These are phyloP conservation scores for Capronia epimyces DNA, from an alignment of 2,329 filamentous ascomycete genomes.

Conservation along the genomic window DNA sequence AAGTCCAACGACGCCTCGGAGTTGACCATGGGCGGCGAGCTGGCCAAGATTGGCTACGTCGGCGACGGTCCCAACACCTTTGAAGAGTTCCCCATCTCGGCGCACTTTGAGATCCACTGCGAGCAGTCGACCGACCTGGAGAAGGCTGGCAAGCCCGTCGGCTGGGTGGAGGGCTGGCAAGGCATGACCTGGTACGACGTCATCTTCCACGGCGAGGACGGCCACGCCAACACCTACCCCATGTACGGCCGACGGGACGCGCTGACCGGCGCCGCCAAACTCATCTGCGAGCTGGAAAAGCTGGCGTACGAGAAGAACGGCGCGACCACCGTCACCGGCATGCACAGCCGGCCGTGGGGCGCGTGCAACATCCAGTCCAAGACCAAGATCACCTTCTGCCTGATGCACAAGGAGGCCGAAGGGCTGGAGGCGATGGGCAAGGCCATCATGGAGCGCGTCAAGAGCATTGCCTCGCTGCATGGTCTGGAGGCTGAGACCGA, in stretches of 20 bases:
- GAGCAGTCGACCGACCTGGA: constrained; percentile 21
- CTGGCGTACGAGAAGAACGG: constrained; percentile 22
- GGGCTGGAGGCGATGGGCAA: constrained; percentile 27
- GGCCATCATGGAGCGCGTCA: constrained; percentile 22
- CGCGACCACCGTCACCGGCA: constrained; percentile 31
- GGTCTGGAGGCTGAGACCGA: constrained; percentile 26
- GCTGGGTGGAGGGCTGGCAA: constrained; percentile 20
- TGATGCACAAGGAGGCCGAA: constrained; percentile 29
- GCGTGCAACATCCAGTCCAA: constrained; percentile 33
- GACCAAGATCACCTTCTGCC: constrained; percentile 28
- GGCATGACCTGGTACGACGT: constrained; percentile 23
- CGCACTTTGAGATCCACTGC: constrained; percentile 21
- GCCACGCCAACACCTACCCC: constrained; percentile 20
- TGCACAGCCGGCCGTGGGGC: constrained; percentile 18
- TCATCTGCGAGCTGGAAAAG: constrained; percentile 16
- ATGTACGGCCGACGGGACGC: constrained; percentile 24
- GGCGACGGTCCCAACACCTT: constrained; percentile 20
- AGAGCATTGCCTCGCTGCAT: constrained; percentile 21
- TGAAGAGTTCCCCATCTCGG: constrained; percentile 21
- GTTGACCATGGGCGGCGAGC: constrained; percentile 18
- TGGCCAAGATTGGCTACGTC: constrained; percentile 19
- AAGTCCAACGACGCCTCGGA: constrained; percentile 14
- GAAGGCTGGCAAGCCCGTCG: constrained; percentile 20
- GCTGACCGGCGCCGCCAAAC: constrained; percentile 15
- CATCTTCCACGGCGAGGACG: constrained; percentile 19